A percentile compares a stretch with the other conserved stretches of the same genome.
phyloP scores from a whole-genome alignment of 768 basidiomycete genomes.

The Tricholoma hemisulphureum region DNA sequence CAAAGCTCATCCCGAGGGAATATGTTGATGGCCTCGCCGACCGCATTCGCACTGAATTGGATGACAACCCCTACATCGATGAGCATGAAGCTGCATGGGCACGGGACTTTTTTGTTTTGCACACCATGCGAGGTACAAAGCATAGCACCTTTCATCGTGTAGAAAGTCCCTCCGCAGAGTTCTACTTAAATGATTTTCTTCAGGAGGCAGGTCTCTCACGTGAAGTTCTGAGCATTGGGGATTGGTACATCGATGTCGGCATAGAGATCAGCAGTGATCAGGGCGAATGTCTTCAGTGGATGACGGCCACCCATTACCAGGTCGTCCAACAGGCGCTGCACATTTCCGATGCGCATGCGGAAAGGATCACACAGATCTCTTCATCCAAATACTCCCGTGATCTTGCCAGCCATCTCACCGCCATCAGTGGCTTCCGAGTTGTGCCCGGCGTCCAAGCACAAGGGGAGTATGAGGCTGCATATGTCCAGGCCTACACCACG shows the following conservation, averaged over 20 bases:
- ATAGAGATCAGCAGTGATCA: slow-evolving; percentile 15
- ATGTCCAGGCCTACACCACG: slow-evolving; percentile 32
- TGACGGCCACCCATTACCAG: neutral
- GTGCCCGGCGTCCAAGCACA: slow-evolving; percentile 14
- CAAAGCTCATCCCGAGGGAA: slow-evolving; percentile 15
- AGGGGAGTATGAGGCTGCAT: slow-evolving; percentile 16
- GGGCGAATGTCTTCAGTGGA: slow-evolving; percentile 15
- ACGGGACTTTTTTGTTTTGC: slow-evolving; percentile 22
- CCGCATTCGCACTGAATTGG: slow-evolving; percentile 12
- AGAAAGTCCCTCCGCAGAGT: neutral
- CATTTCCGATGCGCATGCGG: neutral
- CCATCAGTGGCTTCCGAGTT: slow-evolving; percentile 31
- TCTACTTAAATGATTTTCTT: neutral
- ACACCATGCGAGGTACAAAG: slow-evolving; percentile 29
- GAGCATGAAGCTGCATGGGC: slow-evolving; percentile 15
- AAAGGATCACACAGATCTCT: neutral
- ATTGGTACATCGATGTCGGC: slow-evolving; percentile 24
- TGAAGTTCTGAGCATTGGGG: neutral
- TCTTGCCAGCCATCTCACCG: slow-evolving; percentile 22
- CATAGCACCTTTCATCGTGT: slow-evolving; percentile 12
- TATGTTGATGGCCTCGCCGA: slow-evolving; percentile 9
- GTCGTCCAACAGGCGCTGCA: slow-evolving; percentile 2
- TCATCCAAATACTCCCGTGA: slow-evolving; percentile 12
- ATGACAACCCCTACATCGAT: neutral
- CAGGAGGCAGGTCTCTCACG: neutral